A percentile compares a stretch with the other conserved stretches of the same genome.
Evolutionary conservation across 1,139 yeast species (phyloP).

Genomic region (Geotrichum reessii): DNA sequence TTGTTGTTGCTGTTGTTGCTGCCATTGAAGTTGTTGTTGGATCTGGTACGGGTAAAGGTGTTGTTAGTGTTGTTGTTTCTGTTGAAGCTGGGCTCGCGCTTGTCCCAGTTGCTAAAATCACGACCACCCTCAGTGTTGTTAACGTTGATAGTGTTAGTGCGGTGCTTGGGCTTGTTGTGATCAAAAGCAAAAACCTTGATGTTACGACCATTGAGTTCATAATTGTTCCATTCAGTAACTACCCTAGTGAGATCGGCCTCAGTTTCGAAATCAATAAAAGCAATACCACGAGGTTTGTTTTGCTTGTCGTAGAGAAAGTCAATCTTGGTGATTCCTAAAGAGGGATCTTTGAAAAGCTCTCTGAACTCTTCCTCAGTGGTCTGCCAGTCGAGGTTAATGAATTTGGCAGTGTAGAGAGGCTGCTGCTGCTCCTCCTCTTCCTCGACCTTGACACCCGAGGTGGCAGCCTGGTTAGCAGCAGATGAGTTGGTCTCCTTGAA

Average conservation of each 20-base stretch:
- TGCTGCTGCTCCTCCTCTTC: conserved; percentile 44
- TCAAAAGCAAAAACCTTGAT: conserved; percentile 1
- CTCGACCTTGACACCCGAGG: neutral
- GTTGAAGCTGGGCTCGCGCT: conserved; percentile 1
- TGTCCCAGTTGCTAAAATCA: conserved; percentile 10
- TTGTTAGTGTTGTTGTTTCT: conserved; percentile 1
- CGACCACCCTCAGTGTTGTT: neutral
- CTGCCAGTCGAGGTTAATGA: conserved; percentile 84
- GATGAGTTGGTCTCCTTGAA: neutral
- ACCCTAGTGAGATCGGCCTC: conserved; percentile 30
- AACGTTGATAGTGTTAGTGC: neutral
- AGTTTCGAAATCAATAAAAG: conserved; percentile 21
- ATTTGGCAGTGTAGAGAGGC: conserved; percentile 87
- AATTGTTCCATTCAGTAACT: conserved; percentile 50
- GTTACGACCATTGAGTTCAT: conserved; percentile 35
- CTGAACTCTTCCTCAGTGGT: conserved; percentile 59
- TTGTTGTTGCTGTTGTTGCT: conserved; percentile 6
- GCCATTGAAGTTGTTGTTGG: neutral
- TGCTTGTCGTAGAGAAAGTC: neutral
- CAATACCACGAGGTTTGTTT: conserved; percentile 3
- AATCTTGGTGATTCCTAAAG: conserved; percentile 33
- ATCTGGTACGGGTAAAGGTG: neutral
- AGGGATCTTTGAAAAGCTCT: conserved; percentile 53
- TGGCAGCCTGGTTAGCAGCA: neutral
- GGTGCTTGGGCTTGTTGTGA: conserved; percentile 4